Evolutionary conservation across 495 filamentous ascomycete species (phyloP).

Genomic region (Penicilliopsis zonata): DNA sequence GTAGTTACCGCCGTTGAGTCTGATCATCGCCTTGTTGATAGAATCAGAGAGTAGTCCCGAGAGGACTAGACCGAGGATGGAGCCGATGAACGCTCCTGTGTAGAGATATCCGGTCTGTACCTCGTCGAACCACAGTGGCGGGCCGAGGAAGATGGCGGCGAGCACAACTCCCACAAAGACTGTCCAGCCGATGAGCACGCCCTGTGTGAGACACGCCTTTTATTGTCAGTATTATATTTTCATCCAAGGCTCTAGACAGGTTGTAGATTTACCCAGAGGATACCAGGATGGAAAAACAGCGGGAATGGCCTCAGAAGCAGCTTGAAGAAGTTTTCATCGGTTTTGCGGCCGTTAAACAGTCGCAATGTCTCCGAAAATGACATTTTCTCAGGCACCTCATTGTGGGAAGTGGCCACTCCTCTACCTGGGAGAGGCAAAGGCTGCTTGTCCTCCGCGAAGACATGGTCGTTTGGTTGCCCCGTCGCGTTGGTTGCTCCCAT

Average conservation of each 20-base stretch:
- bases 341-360: conserved; percentile 74
- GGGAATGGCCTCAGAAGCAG: conserved; percentile 51
- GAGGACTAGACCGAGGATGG: conserved; percentile 62
- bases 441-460: conserved; percentile 3
- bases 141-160: conserved; percentile 67
- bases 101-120: conserved; percentile 82
- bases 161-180: conserved; percentile 86
- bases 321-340: conserved; percentile 48
- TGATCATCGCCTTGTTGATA: conserved; percentile 56
- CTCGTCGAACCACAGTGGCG: conserved; percentile 72
- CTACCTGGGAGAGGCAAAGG: too few relatives aligned
- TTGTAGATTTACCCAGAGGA: conserved; percentile 53
- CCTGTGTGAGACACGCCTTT: conserved; percentile 74
- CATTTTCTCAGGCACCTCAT: conserved; percentile 23
- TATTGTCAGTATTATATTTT: conserved; percentile 3
- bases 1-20: conserved; percentile 65
- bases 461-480: conserved; percentile 3
- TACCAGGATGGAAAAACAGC: conserved; percentile 66
- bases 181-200: conserved; percentile 85
- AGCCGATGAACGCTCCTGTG: conserved; percentile 74
- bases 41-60: conserved; percentile 67
- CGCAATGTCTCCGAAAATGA: conserved; percentile 44
- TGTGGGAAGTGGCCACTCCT: not conserved
- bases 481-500: conserved; percentile 2
- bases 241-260: not conserved